Percentiles rank a stretch among this genome's conserved stretches.
phyloP scores from a whole-genome alignment of 352 stramenopile genomes.

The Pythium rishiriense region DNA sequence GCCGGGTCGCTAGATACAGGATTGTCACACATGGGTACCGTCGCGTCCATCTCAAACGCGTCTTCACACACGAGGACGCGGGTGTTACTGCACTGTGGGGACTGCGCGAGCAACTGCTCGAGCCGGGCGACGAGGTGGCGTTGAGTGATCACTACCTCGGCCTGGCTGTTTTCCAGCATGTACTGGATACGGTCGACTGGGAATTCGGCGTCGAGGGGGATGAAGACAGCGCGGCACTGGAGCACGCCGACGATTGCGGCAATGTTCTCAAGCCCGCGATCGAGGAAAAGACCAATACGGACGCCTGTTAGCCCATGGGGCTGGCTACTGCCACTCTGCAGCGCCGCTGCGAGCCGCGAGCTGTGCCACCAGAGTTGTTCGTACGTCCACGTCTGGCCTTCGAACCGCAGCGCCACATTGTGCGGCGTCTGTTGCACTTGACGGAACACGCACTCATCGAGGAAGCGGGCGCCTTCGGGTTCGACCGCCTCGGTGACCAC shows the following conservation, averaged over 20 bases:
- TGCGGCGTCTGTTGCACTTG: constrained; percentile 37
- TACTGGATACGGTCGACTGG: constrained; percentile 47
- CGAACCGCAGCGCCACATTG: constrained; percentile 39
- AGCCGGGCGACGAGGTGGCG: constrained; percentile 30
- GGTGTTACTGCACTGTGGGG: background rate
- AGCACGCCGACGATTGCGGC: constrained; percentile 44
- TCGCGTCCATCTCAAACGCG: constrained; percentile 1
- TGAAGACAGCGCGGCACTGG: constrained; percentile 39
- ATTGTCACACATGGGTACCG: background rate
- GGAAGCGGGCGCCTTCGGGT: constrained; percentile 14
- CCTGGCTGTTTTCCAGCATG: constrained; percentile 42
- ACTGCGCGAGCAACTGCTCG: constrained; percentile 13
- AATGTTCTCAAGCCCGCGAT: constrained; percentile 44
- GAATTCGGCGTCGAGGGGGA: constrained; percentile 50
- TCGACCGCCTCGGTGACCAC: background rate
- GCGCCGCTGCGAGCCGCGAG: constrained; percentile 23
- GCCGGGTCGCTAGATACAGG: background rate
- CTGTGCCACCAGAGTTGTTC: constrained; percentile 37
- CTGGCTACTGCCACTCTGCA: background rate
- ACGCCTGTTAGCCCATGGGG: constrained; percentile 8
- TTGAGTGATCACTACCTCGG: constrained; percentile 47
- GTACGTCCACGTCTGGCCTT: constrained; percentile 43
- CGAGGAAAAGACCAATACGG: constrained; percentile 44
- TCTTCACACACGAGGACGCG: constrained; percentile 42
- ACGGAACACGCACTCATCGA: constrained; percentile 38